These are phyloP conservation scores for Teratosphaeriaceae sp. DNA, from an alignment of 2,329 filamentous ascomycete genomes.

Conservation along the genomic window DNA sequence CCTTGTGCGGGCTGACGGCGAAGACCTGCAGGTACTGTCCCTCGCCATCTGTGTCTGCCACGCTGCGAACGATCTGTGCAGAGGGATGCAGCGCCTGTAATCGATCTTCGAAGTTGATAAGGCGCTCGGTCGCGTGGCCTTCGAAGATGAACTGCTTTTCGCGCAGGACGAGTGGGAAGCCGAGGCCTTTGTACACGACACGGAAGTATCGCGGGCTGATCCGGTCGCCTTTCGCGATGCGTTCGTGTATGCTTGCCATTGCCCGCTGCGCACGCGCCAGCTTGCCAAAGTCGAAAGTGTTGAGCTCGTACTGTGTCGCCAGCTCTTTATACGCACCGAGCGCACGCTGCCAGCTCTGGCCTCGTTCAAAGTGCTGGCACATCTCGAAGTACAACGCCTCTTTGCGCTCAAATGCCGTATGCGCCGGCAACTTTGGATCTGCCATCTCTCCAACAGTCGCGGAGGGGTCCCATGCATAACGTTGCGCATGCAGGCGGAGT, in stretches of 20 bases:
- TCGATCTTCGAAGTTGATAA: constrained; percentile 77
- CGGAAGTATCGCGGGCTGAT: constrained; percentile 82
- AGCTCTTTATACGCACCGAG: constrained; percentile 85
- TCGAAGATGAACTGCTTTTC: constrained; percentile 95
- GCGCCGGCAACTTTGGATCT: constrained; percentile 73
- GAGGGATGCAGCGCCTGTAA: constrained; percentile 87
- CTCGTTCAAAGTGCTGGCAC: constrained; percentile 90
- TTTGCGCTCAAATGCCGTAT: constrained; percentile 86
- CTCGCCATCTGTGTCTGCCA: constrained; percentile 68
- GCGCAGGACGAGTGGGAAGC: constrained; percentile 71
- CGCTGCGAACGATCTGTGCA: constrained; percentile 69
- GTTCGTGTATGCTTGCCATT: constrained; percentile 88
- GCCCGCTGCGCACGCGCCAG: constrained; percentile 82
- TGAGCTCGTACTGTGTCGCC: constrained; percentile 82
- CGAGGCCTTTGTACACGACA: constrained; percentile 81
- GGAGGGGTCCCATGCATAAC: constrained; percentile 84
- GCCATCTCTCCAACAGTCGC: constrained; percentile 57
- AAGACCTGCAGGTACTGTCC: constrained; percentile 85
- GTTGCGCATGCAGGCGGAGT: constrained; percentile 80
- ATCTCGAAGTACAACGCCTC: constrained; percentile 90
- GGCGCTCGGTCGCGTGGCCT: constrained; percentile 67
- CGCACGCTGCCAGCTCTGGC: constrained; percentile 88
- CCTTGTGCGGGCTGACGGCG: constrained; percentile 72
- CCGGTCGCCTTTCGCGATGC: constrained; percentile 73
- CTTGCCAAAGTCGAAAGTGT: constrained; percentile 85